Conservation (phyloP, 371 early-diverging fungal genomes). For the Ordospora pajunii region DNA sequence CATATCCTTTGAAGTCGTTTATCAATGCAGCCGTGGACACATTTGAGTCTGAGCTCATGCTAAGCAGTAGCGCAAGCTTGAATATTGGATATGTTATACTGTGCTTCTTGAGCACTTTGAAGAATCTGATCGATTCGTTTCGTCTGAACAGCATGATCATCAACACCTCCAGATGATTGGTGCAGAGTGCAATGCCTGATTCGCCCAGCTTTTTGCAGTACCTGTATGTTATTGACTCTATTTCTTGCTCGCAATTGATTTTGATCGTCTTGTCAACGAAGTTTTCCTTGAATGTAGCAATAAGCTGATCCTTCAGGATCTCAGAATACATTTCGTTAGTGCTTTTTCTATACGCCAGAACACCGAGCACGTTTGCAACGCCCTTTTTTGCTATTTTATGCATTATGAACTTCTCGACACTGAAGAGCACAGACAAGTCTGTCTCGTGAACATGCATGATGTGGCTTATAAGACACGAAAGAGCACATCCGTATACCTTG, state of each 20-base stretch:
- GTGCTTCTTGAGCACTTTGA: constrained; percentile 4
- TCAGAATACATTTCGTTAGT: constrained; percentile 14
- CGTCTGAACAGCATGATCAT: constrained; percentile 40
- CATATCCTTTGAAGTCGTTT: background rate
- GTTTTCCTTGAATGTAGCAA: constrained; percentile 6
- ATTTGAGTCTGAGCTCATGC: constrained; percentile 11
- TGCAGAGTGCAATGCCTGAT: background rate
- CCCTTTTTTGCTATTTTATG: background rate
- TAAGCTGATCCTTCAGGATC: constrained; percentile 16
- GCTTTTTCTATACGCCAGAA: constrained; percentile 5
- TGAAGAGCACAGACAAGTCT: background rate
- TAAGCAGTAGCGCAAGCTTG: constrained; percentile 39
- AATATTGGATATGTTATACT: constrained; percentile 3
- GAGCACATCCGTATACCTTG: background rate
- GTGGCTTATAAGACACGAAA: constrained; percentile 18
- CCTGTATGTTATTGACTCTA: constrained; percentile 48
- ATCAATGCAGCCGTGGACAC: background rate
- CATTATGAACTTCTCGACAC: constrained; percentile 18
- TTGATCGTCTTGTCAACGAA: constrained; percentile 24
- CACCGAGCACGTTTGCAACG: background rate
- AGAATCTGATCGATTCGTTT: constrained; percentile 49
- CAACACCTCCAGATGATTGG: background rate
- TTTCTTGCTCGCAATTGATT: constrained; percentile 56
- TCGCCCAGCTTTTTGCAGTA: constrained; percentile 17
- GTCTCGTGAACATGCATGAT: background rate